These are phyloP conservation scores for Meredithiella fracta DNA, from an alignment of 2,329 filamentous ascomycete species.

Conservation along the genomic window DNA sequence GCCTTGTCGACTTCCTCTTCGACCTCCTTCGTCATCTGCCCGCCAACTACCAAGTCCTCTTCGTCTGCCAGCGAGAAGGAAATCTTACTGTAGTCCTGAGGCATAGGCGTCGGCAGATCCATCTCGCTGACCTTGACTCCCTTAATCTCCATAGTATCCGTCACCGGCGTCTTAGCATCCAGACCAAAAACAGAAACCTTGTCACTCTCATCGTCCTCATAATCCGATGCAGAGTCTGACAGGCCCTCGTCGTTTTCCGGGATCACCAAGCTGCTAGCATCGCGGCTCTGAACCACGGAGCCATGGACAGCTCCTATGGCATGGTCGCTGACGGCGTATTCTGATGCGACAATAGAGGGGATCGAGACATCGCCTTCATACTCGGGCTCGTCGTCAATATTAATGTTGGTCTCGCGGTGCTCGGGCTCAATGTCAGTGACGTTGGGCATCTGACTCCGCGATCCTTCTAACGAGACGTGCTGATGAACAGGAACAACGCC, in stretches of 20 bases:
- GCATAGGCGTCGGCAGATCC: conserved; percentile 7
- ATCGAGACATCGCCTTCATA: conserved; percentile 17
- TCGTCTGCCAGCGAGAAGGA: conserved; percentile 10
- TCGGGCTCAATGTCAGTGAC: conserved; percentile 16
- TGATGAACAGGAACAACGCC: conserved; percentile 57
- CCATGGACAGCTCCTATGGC: background rate
- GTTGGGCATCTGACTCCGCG: conserved; percentile 22
- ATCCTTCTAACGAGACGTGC: background rate
- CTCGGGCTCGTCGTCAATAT: background rate
- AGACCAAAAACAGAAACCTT: conserved; percentile 5
- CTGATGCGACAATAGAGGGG: conserved; percentile 7
- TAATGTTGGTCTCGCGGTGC: conserved; percentile 18
- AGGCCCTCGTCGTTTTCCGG: background rate
- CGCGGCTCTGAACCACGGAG: background rate
- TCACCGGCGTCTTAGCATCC: conserved; percentile 9
- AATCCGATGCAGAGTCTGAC: background rate
- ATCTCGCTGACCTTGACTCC: background rate
- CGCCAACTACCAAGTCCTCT: background rate
- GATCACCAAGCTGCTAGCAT: background rate
- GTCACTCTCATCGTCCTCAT: conserved; percentile 6
- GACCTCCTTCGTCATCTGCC: too few relatives aligned
- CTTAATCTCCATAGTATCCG: conserved; percentile 3
- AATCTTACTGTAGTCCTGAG: conserved; percentile 11
- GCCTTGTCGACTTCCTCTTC: too few relatives aligned
- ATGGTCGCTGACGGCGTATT: conserved; percentile 3